Evolutionary conservation across 306 rosid species (phyloP), one percentile per base, ranked within the genome.

Genomic region (Begonia loranthoides): DNA sequence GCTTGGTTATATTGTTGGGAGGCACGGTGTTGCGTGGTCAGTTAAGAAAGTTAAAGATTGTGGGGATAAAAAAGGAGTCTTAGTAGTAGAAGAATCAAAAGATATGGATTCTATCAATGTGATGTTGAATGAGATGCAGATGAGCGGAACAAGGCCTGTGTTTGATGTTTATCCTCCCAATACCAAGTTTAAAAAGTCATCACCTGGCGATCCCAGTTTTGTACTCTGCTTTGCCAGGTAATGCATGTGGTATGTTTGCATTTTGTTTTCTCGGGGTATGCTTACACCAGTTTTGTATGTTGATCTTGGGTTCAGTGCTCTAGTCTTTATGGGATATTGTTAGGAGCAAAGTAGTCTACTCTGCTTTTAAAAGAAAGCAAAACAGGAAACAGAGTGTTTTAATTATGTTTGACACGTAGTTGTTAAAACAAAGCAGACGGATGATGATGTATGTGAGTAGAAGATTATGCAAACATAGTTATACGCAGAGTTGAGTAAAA

Each of bases 151-250:
- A 33, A 70, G 63, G 66, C 90, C 75, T 19, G 66, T 71, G 62
- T 85, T 79, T 70, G 84, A 85, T 68, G 74, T 82, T 63, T 79
- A 71, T 76, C 90, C 69, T 22, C 97, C 97, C 50, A 76, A 84
- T 61, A 77, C 72, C 79, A 78, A 73, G 64, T 89, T 89, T 71
- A 78, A 67, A 62, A 89, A 89, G 60, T 79, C 95, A 43, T 77
- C 73, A 52, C 90, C 90, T 0, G 93, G 90, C 12, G 69, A 75
- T 65, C 87, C 97, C 10, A 59, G 60, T 61, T 84, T 89, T 66
- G 50, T 72, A 52, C 60, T 84, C 52, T 73, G 78, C 77, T 69
- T 84, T 59, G 64, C 90, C 13, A 77, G 95, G 95, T 88, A n/a
- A 84, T 45, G n/a, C n/a, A n/a, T n/a, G 38, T 60, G 66, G 41